Percentiles rank a stretch among this genome's conserved stretches.
Evolutionary conservation across 352 stramenopile species (phyloP).

Genomic region (Globisporangium cederbergense): DNA sequence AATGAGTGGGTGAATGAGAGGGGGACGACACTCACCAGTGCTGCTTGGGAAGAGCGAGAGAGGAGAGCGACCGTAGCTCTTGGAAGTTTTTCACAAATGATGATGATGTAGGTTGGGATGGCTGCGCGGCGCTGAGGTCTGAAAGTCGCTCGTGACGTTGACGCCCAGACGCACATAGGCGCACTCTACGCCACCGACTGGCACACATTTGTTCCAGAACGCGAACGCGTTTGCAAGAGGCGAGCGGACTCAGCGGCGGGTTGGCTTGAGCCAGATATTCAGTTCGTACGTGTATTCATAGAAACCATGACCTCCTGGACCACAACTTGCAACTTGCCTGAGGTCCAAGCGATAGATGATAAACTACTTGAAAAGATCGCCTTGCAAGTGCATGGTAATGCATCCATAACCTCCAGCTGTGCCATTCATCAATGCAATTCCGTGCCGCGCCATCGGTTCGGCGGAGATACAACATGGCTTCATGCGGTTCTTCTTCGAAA

Average conservation of each 20-base stretch:
- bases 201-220: constrained; percentile 6
- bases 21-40: neutral
- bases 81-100: constrained; percentile 5
- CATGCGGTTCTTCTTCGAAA: neutral
- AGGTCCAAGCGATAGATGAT: neutral
- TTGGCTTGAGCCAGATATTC: neutral
- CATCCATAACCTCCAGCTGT: neutral
- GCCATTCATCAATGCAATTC: neutral
- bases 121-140: neutral
- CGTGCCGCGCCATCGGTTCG: neutral
- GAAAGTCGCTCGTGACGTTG: constrained; percentile 5
- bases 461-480: neutral
- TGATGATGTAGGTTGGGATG: neutral
- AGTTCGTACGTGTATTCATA: neutral
- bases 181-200: constrained; percentile 3
- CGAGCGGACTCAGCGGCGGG: too few relatives aligned
- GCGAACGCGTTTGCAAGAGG: neutral
- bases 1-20: neutral
- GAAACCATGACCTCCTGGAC: neutral
- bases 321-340: neutral
- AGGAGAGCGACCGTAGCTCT: neutral
- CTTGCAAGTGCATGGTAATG: neutral
- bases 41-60: neutral
- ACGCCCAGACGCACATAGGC: neutral
- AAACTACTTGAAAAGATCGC: neutral